phyloP scores from a whole-genome alignment of 2,329 filamentous ascomycete genomes.

The Aspergillus luchuensis region DNA sequence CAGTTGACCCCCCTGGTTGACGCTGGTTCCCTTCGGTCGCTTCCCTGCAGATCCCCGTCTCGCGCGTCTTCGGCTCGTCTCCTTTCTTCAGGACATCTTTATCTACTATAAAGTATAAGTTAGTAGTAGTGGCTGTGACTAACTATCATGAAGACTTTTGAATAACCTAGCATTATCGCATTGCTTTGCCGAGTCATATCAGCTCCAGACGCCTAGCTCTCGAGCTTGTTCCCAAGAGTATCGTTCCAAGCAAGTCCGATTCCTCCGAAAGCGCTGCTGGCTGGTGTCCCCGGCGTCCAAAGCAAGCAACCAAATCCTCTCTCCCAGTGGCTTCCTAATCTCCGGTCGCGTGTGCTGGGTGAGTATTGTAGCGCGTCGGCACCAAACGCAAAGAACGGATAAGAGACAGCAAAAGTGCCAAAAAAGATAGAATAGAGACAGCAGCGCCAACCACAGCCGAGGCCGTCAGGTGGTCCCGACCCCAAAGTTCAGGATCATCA shows the following conservation, averaged over 20 bases:
- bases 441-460: conserved; percentile 26
- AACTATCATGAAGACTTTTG: not conserved
- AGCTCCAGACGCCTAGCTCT: not conserved
- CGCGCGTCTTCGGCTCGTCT: not conserved
- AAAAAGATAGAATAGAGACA: not conserved
- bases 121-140: too few species aligned
- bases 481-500: conserved; percentile 24
- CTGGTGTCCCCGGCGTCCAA: not conserved
- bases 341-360: conserved; percentile 2
- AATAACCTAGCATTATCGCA: not conserved
- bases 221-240: not conserved
- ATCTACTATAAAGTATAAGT: too few species aligned
- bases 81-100: not conserved
- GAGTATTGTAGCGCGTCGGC: not conserved
- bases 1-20: not conserved
- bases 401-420: not conserved
- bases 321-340: not conserved
- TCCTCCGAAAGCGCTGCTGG: not conserved
- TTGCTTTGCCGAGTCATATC: not conserved
- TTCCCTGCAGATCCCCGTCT: conserved; percentile 17
- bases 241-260: not conserved
- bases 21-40: conserved; percentile 9
- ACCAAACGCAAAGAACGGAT: not conserved
- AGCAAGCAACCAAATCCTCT: not conserved
- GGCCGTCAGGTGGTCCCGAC: conserved; percentile 37